phyloP scores from a whole-genome alignment of 2,329 filamentous ascomycete species.

The Aureobasidium leucospermi region DNA sequence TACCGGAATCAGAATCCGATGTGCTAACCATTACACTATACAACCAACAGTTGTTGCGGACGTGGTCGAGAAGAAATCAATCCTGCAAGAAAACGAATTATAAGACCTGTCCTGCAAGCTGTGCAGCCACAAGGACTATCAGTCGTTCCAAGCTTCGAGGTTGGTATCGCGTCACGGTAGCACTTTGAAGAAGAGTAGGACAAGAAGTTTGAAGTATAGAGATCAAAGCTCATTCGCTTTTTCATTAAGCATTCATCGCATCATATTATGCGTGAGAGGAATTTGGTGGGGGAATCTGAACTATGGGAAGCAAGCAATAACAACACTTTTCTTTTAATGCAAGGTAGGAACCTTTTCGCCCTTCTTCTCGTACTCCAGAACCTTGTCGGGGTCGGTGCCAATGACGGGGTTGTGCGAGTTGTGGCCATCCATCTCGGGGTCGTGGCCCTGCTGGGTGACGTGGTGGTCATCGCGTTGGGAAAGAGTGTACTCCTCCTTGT shows the following conservation, averaged over 20 bases:
- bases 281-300: background rate
- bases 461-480: constrained; percentile 16
- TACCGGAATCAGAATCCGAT: constrained; percentile 11
- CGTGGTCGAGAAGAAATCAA: background rate
- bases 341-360: constrained; percentile 8
- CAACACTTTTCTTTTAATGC: background rate
- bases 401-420: constrained; percentile 15
- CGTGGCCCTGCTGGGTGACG: constrained; percentile 14
- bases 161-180: no score
- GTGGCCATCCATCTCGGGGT: constrained; percentile 14
- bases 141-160: no score
- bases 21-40: constrained; percentile 12
- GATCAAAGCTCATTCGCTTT: background rate
- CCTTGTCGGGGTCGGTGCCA: constrained; percentile 10
- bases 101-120: no score
- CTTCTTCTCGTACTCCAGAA: constrained; percentile 13
- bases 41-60: background rate
- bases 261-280: background rate
- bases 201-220: background rate
- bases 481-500: constrained; percentile 24
- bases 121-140: no score
- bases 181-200: no score
- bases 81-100: no score
- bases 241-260: constrained; percentile 3
- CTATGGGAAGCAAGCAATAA: background rate